phyloP scores from a whole-genome alignment of 495 filamentous ascomycete genomes.

The Lasiosphaeris hirsuta region DNA sequence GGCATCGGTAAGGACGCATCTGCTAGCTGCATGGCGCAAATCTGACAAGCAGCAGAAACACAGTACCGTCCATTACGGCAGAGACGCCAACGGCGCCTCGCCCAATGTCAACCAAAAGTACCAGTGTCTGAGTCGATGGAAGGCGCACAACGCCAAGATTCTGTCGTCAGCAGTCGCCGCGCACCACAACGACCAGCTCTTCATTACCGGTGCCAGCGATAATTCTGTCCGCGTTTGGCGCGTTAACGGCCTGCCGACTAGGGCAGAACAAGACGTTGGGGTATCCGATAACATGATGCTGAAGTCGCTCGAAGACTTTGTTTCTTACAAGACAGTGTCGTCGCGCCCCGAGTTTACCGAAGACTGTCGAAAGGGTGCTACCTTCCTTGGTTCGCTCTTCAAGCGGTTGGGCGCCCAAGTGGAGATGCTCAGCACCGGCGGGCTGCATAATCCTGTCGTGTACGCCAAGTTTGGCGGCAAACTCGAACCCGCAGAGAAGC shows the following conservation, averaged over 20 bases:
- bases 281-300: conserved; percentile 68
- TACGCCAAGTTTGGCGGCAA: conserved; percentile 81
- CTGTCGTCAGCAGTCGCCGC: conserved; percentile 77
- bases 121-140: conserved; percentile 76
- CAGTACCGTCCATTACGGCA: conserved; percentile 53
- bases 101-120: conserved; percentile 87
- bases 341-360: conserved; percentile 76
- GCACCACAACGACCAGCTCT: conserved; percentile 65
- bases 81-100: conserved; percentile 39
- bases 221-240: conserved; percentile 87
- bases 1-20: conserved; percentile 59
- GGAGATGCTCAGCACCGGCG: conserved; percentile 73
- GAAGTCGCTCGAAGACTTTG: conserved; percentile 74
- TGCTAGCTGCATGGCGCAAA: neutral
- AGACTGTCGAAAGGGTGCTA: conserved; percentile 89
- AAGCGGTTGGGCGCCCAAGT: conserved; percentile 86
- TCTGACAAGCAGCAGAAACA: conserved; percentile 45
- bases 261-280: conserved; percentile 29
- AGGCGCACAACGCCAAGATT: conserved; percentile 80
- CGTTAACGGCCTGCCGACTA: conserved; percentile 55
- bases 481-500: conserved; percentile 46
- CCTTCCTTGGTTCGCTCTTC: conserved; percentile 82
- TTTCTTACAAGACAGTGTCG: conserved; percentile 87
- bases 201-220: conserved; percentile 94
- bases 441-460: conserved; percentile 78